These are phyloP conservation scores for Macroventuria anomochaeta DNA, from an alignment of 2,329 filamentous ascomycete species.

Conservation along the genomic window DNA sequence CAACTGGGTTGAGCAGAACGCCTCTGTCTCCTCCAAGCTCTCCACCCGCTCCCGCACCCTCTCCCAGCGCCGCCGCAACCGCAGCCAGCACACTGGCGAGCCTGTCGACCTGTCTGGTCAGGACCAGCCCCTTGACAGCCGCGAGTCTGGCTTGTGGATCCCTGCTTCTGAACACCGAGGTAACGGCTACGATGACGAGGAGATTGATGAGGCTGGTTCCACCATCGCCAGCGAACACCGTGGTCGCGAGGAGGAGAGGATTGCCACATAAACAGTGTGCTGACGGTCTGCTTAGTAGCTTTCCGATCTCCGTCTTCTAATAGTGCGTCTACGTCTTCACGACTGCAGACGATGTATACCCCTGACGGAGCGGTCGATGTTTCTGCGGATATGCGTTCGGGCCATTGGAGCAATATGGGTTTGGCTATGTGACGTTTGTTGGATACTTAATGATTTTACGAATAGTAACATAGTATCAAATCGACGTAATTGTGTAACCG, in stretches of 20 bases:
- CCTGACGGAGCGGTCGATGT: conserved; percentile 33
- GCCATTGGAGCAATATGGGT: conserved; percentile 5
- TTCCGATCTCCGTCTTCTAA: conserved; percentile 31
- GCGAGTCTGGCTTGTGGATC: conserved; percentile 81
- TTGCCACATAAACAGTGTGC: conserved; percentile 38
- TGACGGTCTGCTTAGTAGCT: conserved; percentile 28
- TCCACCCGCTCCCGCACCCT: conserved; percentile 87
- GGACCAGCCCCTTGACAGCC: conserved; percentile 75
- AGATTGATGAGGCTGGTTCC: conserved; percentile 62
- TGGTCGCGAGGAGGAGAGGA: conserved; percentile 57
- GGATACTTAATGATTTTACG: conserved; percentile 13
- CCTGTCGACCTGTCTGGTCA: conserved; percentile 84
- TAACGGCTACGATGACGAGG: conserved; percentile 69
- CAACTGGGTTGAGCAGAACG: conserved; percentile 94
- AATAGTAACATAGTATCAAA: conserved; percentile 2
- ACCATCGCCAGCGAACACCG: conserved; percentile 52
- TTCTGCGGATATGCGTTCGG: conserved; percentile 7
- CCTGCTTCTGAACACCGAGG: conserved; percentile 72
- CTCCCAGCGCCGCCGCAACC: conserved; percentile 76
- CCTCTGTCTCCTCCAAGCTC: conserved; percentile 84
- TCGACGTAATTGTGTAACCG: conserved; percentile 9
- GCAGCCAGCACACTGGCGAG: conserved; percentile 69
- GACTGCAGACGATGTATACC: conserved; percentile 43
- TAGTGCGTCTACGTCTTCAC: conserved; percentile 31
- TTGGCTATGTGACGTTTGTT: conserved; percentile 8